Conservation (phyloP, 2,329 filamentous ascomycete species). For the Botrytis hyacinthi region DNA sequence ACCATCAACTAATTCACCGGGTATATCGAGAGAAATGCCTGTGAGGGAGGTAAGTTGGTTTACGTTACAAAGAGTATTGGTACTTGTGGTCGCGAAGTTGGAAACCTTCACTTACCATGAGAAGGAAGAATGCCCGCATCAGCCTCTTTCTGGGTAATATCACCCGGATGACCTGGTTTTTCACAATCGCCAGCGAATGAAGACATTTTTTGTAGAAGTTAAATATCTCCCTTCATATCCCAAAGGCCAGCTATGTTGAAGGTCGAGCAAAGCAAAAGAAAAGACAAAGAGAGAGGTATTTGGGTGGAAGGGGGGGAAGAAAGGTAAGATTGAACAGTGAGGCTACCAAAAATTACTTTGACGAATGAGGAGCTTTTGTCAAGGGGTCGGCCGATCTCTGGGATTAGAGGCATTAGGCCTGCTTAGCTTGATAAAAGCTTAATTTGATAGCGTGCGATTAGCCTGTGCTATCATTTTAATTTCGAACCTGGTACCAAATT, state of each 20-base stretch:
- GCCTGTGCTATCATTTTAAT: constrained; percentile 8
- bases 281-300: constrained; percentile 7
- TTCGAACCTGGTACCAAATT: neutral
- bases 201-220: constrained; percentile 25
- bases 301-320: neutral
- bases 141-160: constrained; percentile 33
- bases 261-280: neutral
- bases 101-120: constrained; percentile 43
- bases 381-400: constrained; percentile 1
- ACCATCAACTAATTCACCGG: constrained; percentile 39
- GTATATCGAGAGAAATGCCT: constrained; percentile 45
- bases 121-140: constrained; percentile 45
- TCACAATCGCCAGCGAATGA: constrained; percentile 23
- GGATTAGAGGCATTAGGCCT: neutral
- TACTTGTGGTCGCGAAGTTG: neutral
- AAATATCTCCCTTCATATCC: constrained; percentile 21
- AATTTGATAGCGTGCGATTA: constrained; percentile 17
- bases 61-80: neutral
- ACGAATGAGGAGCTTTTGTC: constrained; percentile 18
- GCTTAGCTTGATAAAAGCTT: constrained; percentile 17
- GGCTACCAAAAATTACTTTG: constrained; percentile 10
- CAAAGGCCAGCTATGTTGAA: constrained; percentile 5
- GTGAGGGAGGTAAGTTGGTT: constrained; percentile 6
- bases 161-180: constrained; percentile 29
- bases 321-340: constrained; percentile 10